Evolutionary conservation across 208 protist species (phyloP).

Genomic region (Phytomonas francai): DNA sequence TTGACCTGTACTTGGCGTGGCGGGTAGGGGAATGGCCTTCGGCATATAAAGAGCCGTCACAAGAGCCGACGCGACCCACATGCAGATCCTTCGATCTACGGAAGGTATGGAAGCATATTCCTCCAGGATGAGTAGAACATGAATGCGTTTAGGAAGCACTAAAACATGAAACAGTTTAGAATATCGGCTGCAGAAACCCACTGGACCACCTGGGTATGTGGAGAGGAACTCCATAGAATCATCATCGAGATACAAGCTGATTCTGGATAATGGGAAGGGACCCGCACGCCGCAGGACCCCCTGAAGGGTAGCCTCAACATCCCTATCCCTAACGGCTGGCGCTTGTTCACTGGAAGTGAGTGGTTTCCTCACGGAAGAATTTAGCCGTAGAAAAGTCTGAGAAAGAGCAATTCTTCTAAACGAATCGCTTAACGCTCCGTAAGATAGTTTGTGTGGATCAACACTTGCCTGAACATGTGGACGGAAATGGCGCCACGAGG

Average conservation of each 20-base stretch:
- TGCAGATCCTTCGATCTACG: conserved; percentile 11
- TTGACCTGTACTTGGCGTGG: background rate
- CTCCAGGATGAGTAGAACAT: conserved; percentile 19
- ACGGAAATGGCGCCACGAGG: background rate
- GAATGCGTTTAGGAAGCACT: conserved; percentile 24
- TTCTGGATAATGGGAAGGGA: conserved; percentile 52
- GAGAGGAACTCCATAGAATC: conserved; percentile 39
- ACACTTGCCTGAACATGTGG: background rate
- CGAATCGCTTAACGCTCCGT: background rate
- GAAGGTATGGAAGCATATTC: background rate
- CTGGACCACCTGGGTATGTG: conserved; percentile 22
- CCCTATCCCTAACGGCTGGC: background rate
- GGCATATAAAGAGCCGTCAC: background rate
- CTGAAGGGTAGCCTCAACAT: background rate
- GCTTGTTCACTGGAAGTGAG: background rate
- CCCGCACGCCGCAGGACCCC: conserved; percentile 18
- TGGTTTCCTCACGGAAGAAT: conserved; percentile 15
- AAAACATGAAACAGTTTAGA: conserved; percentile 17
- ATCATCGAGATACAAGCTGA: conserved; percentile 44
- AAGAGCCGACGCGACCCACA: conserved; percentile 9
- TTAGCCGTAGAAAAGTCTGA: background rate
- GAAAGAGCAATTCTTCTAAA: background rate
- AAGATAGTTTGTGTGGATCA: background rate
- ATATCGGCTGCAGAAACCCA: conserved; percentile 14
- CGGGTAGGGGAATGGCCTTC: background rate